Percentiles rank a stretch among this genome's conserved stretches.
Conservation (phyloP, 2,329 filamentous ascomycete genomes). For the Boeremia exigua region DNA sequence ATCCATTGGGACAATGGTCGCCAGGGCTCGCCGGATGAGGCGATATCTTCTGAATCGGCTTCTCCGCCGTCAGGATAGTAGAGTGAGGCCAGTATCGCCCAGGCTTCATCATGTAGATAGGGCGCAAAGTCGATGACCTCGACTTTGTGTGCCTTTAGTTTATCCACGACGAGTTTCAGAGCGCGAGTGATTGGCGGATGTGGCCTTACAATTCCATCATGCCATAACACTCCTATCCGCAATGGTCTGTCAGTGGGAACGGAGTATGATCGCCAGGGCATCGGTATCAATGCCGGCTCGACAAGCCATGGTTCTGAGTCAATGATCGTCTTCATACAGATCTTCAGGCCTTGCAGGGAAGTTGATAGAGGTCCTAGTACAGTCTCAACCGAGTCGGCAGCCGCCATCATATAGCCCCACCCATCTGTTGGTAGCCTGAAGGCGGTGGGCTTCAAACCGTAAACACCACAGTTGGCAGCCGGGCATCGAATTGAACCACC, state of each 20-base stretch:
- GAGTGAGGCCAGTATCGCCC: slow-evolving; percentile 52
- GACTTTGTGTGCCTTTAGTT: slow-evolving; percentile 55
- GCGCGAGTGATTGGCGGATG: slow-evolving; percentile 70
- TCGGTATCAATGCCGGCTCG: slow-evolving; percentile 64
- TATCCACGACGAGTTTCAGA: slow-evolving; percentile 54
- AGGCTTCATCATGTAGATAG: slow-evolving; percentile 57
- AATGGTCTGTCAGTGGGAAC: slow-evolving; percentile 44
- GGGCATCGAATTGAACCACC: slow-evolving; percentile 31
- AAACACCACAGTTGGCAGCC: slow-evolving; percentile 42
- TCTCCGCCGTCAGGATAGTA: slow-evolving; percentile 65
- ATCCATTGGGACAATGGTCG: slow-evolving; percentile 66
- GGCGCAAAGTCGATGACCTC: slow-evolving; percentile 60
- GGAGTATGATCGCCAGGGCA: slow-evolving; percentile 59
- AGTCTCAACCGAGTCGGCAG: slow-evolving; percentile 55
- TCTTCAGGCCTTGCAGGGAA: slow-evolving; percentile 58
- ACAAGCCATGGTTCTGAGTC: slow-evolving; percentile 61
- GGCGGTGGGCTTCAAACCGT: slow-evolving; percentile 51
- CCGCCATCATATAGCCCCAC: slow-evolving; percentile 52
- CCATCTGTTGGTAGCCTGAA: slow-evolving; percentile 53
- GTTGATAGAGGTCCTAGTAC: slow-evolving; percentile 63
- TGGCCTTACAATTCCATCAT: slow-evolving; percentile 69
- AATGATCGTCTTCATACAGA: slow-evolving; percentile 62
- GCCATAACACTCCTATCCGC: slow-evolving; percentile 67
- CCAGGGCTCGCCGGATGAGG: slow-evolving; percentile 63
- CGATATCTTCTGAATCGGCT: slow-evolving; percentile 59